Base-by-base conservation (phyloP, 1,139 yeast species). In the Suhomyces guaymorum region DNA sequence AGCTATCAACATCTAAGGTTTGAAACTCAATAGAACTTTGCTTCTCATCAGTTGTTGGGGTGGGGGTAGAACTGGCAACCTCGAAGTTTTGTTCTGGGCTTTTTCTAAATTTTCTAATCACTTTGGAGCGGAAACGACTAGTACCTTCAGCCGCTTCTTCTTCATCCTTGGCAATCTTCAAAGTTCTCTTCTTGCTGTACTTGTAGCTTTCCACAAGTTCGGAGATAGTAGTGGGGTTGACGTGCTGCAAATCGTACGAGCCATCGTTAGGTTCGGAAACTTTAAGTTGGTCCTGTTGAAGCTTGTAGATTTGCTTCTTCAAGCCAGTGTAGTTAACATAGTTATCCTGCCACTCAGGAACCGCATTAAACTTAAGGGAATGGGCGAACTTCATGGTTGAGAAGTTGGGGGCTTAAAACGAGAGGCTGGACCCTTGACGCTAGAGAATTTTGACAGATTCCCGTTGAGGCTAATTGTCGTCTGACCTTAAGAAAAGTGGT, bases 281-380 rank as follows among this genome's bases (percentile, higher is more conserved):
- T n/a, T 30, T 35, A 23, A 64, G 46, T 43, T 66, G 72, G 33
- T 62, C 65, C 41, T 66, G 67, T 40, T 67, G 73, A 33, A 67
- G 59, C 46, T 52, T 49, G 52, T 82, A 82, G 27, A 82, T 75
- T 15, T 71, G 64, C 54, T 79, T 80, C 52, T 83, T 83, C 30
- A 83, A 66, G 7, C 73, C 69, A 4, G 82, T 77, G 55, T 82
- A 82, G 54, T 80, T 80, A 42, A 83, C 67, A 52, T 83, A 83
- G 42, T 71, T 61, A 37, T 82, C 78, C 34, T 81, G 72, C 90
- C 92, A 83, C 52, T 83, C 92, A 4, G 92, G 90, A 22, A 83
- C 90, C 15, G 87, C 85, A 56, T 83, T 83, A 60, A 83, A 81
- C 59, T 82, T 85, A 38, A 83, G 66, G 24, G 88, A 79, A 48